A percentile compares a stretch with the other conserved stretches of the same genome.
Evolutionary conservation across 2,329 filamentous ascomycete species (phyloP).

Genomic region (Cladobotryum protrusum): DNA sequence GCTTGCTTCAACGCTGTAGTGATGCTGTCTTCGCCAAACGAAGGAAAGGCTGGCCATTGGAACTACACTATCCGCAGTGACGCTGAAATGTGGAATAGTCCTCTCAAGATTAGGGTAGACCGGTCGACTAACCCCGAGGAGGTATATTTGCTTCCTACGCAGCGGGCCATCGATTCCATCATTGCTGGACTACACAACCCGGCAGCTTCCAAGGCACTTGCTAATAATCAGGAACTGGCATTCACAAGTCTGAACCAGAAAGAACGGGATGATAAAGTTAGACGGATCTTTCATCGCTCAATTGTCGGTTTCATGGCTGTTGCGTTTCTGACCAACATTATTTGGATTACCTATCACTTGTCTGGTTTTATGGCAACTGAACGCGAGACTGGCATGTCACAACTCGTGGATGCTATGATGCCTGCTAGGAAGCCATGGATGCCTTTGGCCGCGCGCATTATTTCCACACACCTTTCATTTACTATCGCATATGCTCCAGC

Average conservation of each 20-base stretch:
- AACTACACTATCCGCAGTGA: slow-evolving; percentile 83
- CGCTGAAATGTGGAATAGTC: slow-evolving; percentile 53
- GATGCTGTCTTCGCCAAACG: slow-evolving; percentile 67
- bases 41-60: slow-evolving; percentile 64
- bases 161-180: slow-evolving; percentile 67
- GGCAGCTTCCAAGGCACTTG: slow-evolving; percentile 30
- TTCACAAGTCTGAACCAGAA: slow-evolving; percentile 67
- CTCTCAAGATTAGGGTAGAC: slow-evolving; percentile 56
- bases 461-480: slow-evolving; percentile 76
- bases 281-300: slow-evolving; percentile 60
- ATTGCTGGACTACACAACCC: slow-evolving; percentile 54
- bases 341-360: slow-evolving; percentile 80
- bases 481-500: slow-evolving; percentile 72
- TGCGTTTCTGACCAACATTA: slow-evolving; percentile 70
- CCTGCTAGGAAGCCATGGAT: slow-evolving; percentile 68
- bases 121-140: slow-evolving; percentile 66
- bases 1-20: slow-evolving; percentile 67
- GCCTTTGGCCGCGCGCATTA: slow-evolving; percentile 68
- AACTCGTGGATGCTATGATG: slow-evolving; percentile 88
- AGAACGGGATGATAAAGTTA: slow-evolving; percentile 60
- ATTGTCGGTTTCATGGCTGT: slow-evolving; percentile 73
- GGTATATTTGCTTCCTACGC: slow-evolving; percentile 72
- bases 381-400: slow-evolving; percentile 79
- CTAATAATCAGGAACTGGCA: slow-evolving; percentile 55
- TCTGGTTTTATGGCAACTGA: slow-evolving; percentile 82